These are phyloP conservation scores for Houttuynia cordata DNA, from an alignment of 164 flowering plant species.

Conservation along the genomic window DNA sequence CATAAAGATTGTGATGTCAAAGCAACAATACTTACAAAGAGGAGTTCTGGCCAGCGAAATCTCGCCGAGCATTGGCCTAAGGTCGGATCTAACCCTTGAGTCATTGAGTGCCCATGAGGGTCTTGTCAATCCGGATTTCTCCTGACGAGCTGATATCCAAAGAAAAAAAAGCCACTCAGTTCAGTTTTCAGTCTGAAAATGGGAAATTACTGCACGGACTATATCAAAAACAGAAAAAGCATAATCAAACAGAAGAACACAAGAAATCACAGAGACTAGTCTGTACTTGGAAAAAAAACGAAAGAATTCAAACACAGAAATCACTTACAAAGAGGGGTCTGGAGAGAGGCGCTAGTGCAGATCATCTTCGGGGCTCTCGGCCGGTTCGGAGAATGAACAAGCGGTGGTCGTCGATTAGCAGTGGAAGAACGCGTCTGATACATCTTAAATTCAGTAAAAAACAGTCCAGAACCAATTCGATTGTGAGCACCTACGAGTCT, in stretches of 20 bases:
- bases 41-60: conserved; percentile 51
- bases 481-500: neutral
- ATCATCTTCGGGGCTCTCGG: conserved; percentile 41
- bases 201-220: neutral
- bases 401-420: conserved; percentile 51
- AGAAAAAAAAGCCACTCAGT: neutral
- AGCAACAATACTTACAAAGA: too few relatives aligned
- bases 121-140: conserved; percentile 28
- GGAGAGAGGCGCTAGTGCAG: conserved; percentile 27
- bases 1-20: too few relatives aligned
- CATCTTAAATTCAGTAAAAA: neutral
- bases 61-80: conserved; percentile 46
- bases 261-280: too few relatives aligned
- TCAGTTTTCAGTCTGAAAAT: neutral
- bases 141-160: conserved; percentile 29
- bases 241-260: too few relatives aligned
- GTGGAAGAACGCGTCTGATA: conserved; percentile 20
- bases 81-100: conserved; percentile 37
- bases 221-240: too few relatives aligned
- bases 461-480: too few relatives aligned
- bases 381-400: conserved; percentile 42
- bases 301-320: neutral
- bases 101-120: conserved; percentile 16
- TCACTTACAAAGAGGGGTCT: conserved; percentile 43
- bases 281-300: neutral